Evolutionary conservation across 2,329 filamentous ascomycete genomes (phyloP), one percentile per base, ranked within the genome.

Genomic region (Coniochaeta sp.): DNA sequence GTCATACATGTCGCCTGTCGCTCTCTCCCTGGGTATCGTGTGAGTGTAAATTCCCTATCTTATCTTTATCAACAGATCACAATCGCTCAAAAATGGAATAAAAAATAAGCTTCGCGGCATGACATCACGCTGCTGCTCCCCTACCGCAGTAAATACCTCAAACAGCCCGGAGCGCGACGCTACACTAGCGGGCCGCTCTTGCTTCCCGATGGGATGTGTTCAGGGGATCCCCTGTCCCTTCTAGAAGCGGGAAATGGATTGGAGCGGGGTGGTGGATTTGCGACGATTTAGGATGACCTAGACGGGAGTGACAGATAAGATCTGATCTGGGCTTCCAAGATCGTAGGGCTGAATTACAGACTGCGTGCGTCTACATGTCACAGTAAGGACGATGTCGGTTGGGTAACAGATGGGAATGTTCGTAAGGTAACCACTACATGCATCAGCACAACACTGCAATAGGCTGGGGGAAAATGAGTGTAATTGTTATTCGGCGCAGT

Each of bases 111-210:
- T 52, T 52, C 30, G 42, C 42, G 47, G 47, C 10, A 52, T 60
- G 59, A 60, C 55, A 58, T 60, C 59, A 60, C 55, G 32, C 32
- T 38, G 59, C 59, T 22, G 59, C 17, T 26, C n/a, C n/a, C n/a
- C n/a, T n/a, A n/a, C n/a, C n/a, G n/a, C n/a, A n/a, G n/a, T n/a
- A n/a, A n/a, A n/a, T n/a, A n/a, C n/a, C n/a, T n/a, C n/a, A n/a
- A n/a, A n/a, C n/a, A 32, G 14, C 19, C 19, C 26, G 14, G 10
- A 10, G 32, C 19, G 32, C 58, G 14, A 24, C 34, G 40, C 57
- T 58, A 44, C 26, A 30, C 44, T 52, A 52, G 24, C 47, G 47
- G 47, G 22, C 47, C 47, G 47, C 16, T 24, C 47, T 52, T 52
- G 47, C 47, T 47, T 19, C 12, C 16, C 26, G 19, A 19, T 7